phyloP scores from a whole-genome alignment of 106 monocot genomes.

The Gastrodia elata region DNA sequence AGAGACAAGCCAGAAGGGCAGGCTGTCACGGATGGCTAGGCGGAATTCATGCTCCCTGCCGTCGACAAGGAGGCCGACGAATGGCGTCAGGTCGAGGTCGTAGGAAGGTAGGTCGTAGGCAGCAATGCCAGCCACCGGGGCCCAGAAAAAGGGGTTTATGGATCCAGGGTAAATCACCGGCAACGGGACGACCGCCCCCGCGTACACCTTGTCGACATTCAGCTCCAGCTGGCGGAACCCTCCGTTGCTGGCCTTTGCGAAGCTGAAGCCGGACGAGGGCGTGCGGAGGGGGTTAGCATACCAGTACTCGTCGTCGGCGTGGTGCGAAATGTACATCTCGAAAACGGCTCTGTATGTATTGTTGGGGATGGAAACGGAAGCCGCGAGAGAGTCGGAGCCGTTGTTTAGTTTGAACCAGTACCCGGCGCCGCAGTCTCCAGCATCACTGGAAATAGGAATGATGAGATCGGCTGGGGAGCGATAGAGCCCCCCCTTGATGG shows the following conservation, averaged over 20 bases:
- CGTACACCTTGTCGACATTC: constrained; percentile 29
- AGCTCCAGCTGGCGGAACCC: constrained; percentile 37
- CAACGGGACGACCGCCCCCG: constrained; percentile 32
- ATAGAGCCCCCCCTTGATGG: constrained; percentile 6
- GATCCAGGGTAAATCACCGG: constrained; percentile 41
- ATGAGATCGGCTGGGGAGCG: constrained; percentile 33
- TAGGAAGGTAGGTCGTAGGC: constrained; percentile 48
- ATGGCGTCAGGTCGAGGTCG: constrained; percentile 51
- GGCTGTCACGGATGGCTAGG: constrained; percentile 20
- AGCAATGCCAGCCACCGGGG: constrained; percentile 34
- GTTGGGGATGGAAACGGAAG: constrained; percentile 12
- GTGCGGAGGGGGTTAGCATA: constrained; percentile 16
- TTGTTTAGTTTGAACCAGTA: constrained; percentile 37
- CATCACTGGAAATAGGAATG: constrained; percentile 23
- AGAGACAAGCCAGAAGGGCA: constrained; percentile 34
- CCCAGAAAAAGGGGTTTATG: constrained; percentile 43
- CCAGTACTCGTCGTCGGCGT: constrained; percentile 15
- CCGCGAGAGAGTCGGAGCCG: constrained; percentile 9
- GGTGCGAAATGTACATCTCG: constrained; percentile 23
- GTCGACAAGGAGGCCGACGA: constrained; percentile 36
- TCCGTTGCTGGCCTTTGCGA: constrained; percentile 14
- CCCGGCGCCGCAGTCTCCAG: constrained; percentile 11
- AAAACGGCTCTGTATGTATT: constrained; percentile 29
- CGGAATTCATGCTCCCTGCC: constrained; percentile 24
- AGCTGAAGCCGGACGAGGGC: no score